Base-by-base conservation (phyloP, 176 grass and related monocot genomes). In the Thalia dealbata region DNA sequence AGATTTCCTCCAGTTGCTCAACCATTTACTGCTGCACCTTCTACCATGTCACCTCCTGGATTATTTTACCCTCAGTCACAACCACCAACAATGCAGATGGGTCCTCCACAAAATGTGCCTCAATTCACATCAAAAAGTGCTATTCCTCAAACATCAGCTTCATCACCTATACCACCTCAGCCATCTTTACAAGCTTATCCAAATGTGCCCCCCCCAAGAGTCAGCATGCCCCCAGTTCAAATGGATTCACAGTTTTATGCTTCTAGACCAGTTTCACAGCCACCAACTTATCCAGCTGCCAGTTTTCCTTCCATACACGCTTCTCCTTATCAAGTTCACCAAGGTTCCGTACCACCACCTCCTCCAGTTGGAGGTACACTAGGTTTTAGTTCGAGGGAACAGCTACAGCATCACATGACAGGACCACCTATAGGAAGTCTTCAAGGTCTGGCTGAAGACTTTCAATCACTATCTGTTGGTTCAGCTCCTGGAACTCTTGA, bases 401-500 rank as follows among this genome's bases (percentile, higher is more conserved):
- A 89, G 54, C 69, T 78, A 23, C 79, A 70, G 12, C 85, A 86
- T 68, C 85, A 73, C n/a, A 75, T 22, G 45, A 23, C 61, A 27
- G 92, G 83, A 12, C 79, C 88, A 84, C 81, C 84, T 3, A 81
- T 52, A 12, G 81, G 84, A 71, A 83, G 80, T 58, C 1, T 90
- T 29, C 87, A 95, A 61, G 82, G 77, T 64, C 69, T 99, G 45
- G 85, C 87, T 28, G 95, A 99, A 83, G 95, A 99, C 21, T 99
- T 99, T 71, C 90, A 99, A 79, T 99, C 95, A 3, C 52, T 99
- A 64, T 81, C 90, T 9, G 63, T 99, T 69, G 87, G 81, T 25
- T 84, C 87, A 29, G 72, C 59, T 0, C 95, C 95, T 59, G 95
- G 95, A 16, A 83, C 87, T 7, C 83, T 87, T 66, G 88, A 99